Percentiles rank a stretch among this genome's conserved stretches.
Conservation (phyloP, 441 rosid species). For the Pelargonium fulgidum region DNA sequence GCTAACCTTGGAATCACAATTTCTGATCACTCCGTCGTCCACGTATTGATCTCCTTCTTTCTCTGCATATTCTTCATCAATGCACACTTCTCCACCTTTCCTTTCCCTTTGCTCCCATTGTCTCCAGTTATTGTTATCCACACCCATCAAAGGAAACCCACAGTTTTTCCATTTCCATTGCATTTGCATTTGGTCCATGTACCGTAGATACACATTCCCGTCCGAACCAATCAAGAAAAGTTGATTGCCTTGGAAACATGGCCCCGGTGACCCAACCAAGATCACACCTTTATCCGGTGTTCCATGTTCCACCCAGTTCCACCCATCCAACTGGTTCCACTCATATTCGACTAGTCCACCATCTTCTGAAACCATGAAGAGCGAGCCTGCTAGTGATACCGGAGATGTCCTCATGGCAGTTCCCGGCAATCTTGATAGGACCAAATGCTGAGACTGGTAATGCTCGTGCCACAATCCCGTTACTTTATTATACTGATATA, state of each 20-base stretch:
- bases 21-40: background rate
- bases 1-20: constrained; percentile 47
- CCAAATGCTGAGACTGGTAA: constrained; percentile 56
- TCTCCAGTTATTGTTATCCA: too few species aligned
- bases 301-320: constrained; percentile 73
- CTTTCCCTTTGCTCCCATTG: background rate
- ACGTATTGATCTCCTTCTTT: constrained; percentile 24
- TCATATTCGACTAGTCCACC: constrained; percentile 62
- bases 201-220: constrained; percentile 54
- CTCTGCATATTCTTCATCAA: constrained; percentile 17
- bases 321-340: constrained; percentile 55
- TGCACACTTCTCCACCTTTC: constrained; percentile 29
- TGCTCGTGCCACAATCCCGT: constrained; percentile 65
- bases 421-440: constrained; percentile 44
- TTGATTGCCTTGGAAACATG: constrained; percentile 46
- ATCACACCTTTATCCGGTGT: constrained; percentile 47
- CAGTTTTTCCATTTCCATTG: constrained; percentile 59
- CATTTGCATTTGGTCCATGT: constrained; percentile 31
- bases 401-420: constrained; percentile 42
- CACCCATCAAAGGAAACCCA: constrained; percentile 33
- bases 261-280: constrained; percentile 50
- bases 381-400: constrained; percentile 46
- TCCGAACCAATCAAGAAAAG: constrained; percentile 56
- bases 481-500: constrained; percentile 62
- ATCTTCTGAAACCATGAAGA: constrained; percentile 55